Evolutionary conservation across 331 rosid genomes (phyloP), one percentile per base, ranked within the genome.

Genomic region (Spiraea crenata): DNA sequence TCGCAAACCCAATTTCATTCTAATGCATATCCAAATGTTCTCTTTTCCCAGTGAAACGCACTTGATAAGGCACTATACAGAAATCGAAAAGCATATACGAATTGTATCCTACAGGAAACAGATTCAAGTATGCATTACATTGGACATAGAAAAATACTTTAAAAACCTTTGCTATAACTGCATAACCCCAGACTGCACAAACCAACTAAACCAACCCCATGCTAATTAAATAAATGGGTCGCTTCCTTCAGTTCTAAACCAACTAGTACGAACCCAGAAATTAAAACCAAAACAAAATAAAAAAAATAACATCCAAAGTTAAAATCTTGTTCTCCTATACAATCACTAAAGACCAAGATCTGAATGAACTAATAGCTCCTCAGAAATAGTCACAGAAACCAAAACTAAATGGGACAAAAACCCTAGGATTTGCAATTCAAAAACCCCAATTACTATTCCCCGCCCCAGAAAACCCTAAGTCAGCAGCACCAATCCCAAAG

Each of bases 381-480:
- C n/a, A 39, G 40, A 40, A 0, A 39, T 34, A 40, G n/a, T n/a
- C n/a, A n/a, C n/a, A n/a, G n/a, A 58, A 61, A 61, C 66, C 66
- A 39, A 40, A 39, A 61, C 31, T 42, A 16, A 15, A 61, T n/a
- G n/a, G n/a, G n/a, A n/a, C 31, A 25, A 25, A 25, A 25, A 61
- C 40, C 49, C 45, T n/a, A 39, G 16, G 44, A 38, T 49, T 51
- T 5, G 45, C 7, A 14, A 40, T 54, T 69, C 10, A 3, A 41
- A 25, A 10, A 40, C 50, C 42, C 54, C 5, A 69, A 37, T 54
- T 19, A 42, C 34, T 69, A 42, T 25, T 2, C 31, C 31, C 31
- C 31, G 31, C 35, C 65, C 45, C 3, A 48, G 14, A 37, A 67
- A 81, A 35, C 79, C 76, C 70, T 38, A 81, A 57, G 14, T 76